Evolutionary conservation across 768 basidiomycete genomes (phyloP), one percentile per base, ranked within the genome.

Genomic region (Astraeus odoratus): DNA sequence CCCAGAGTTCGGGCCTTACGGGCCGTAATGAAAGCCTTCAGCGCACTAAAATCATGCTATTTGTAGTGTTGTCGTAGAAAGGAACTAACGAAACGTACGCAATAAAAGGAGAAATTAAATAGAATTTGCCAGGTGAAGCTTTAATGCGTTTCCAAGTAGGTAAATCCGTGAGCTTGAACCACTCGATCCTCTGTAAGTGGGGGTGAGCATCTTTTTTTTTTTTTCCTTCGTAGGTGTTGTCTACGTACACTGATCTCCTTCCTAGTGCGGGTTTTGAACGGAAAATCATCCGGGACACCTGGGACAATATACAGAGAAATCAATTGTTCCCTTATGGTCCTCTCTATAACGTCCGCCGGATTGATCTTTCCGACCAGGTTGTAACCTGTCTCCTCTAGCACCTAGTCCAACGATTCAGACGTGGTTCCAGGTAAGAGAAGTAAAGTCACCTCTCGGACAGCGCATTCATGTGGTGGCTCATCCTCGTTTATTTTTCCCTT

Each of bases 401-500:
- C 95, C 94, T 97, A 54, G n/a, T 18, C 18, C 43, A 50, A 30
- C 41, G 7, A 38, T 18, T 56, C 26, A 48, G 18, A 54, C 30
- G 25, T 19, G n/a, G 25, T 36, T 9, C 27, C 34, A 22, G 8
- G 20, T 20, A 19, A 39, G n/a, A 30, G 23, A 33, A 27, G 19
- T 19, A 43, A 42, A 47, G 78, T 44, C 50, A 94, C 95, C 71
- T 99, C 96, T 63, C 96, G 81, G 43, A 88, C 75, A 2, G 95
- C 96, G 65, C 96, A 99, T 44, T 74, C 76, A 39, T 77, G 75
- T 45, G 83, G 77, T 7, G 84, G 80, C 61, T 99, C 96, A 48
- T 86, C 78, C 61, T 94, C 84, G 57, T 99, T 99, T 64, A 98
- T 98, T 69, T 99, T 99, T n/a, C 96, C 96, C 61, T 95, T 89